These are phyloP conservation scores for Paragyromitra xinjiangensis DNA, from an alignment of 495 filamentous ascomycete species.

Conservation along the genomic window DNA sequence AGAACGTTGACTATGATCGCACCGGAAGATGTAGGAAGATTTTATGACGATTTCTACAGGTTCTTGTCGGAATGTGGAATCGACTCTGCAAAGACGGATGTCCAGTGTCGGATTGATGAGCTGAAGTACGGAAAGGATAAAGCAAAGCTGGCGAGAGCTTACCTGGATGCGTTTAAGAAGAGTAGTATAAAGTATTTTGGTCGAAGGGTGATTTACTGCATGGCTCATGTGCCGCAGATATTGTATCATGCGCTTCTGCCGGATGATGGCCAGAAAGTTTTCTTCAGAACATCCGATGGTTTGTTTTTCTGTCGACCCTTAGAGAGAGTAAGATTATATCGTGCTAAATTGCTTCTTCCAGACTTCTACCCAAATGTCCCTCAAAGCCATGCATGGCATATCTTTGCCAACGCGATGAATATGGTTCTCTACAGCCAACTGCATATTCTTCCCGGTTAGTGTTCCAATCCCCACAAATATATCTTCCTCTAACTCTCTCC, in stretches of 20 bases:
- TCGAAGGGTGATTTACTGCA: slow-evolving; percentile 83
- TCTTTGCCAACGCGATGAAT: slow-evolving; percentile 93
- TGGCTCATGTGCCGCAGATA: slow-evolving; percentile 84
- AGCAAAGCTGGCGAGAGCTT: slow-evolving; percentile 71
- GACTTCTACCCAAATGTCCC: slow-evolving; percentile 87
- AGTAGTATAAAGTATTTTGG: slow-evolving; percentile 77
- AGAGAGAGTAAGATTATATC: background rate
- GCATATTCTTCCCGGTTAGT: slow-evolving; percentile 64
- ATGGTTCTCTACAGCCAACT: slow-evolving; percentile 76
- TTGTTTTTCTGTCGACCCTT: background rate
- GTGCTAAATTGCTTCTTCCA: slow-evolving; percentile 64
- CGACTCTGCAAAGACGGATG: slow-evolving; percentile 88
- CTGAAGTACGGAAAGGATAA: slow-evolving; percentile 68
- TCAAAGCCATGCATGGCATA: slow-evolving; percentile 86
- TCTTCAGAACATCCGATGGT: slow-evolving; percentile 50
- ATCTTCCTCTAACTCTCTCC: background rate
- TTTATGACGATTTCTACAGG: slow-evolving; percentile 90
- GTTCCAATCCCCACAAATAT: no score
- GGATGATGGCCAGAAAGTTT: slow-evolving; percentile 63
- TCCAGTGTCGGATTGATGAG: slow-evolving; percentile 84
- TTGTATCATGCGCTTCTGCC: slow-evolving; percentile 85
- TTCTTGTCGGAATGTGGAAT: slow-evolving; percentile 75
- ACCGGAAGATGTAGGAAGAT: slow-evolving; percentile 72
- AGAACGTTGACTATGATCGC: slow-evolving; percentile 77
- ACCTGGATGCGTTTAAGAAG: slow-evolving; percentile 87